These are phyloP conservation scores for Sporothrix brunneoviolacea DNA, from an alignment of 2,329 filamentous ascomycete genomes.

Conservation along the genomic window DNA sequence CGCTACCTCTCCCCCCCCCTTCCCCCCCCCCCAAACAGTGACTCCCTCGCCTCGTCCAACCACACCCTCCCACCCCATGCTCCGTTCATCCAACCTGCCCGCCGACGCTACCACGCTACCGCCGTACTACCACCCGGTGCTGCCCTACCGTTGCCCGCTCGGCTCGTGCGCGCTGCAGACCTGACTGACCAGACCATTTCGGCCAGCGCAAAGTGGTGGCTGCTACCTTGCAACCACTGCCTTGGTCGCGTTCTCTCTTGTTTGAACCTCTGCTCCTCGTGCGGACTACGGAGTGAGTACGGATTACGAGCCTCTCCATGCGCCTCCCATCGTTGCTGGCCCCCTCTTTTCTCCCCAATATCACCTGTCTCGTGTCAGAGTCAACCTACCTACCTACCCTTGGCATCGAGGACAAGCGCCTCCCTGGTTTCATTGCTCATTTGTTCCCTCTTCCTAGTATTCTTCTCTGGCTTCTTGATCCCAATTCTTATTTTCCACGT, in stretches of 20 bases:
- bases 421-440: conserved; percentile 5
- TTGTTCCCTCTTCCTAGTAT: not conserved
- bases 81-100: conserved; percentile 2
- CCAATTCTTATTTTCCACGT: not conserved
- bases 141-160: conserved; percentile 7
- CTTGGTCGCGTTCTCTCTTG: not conserved
- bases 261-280: not conserved
- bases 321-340: no score
- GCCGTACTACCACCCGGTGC: conserved; percentile 11
- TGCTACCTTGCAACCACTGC: conserved; percentile 13
- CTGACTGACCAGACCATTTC: not conserved
- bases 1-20: not conserved
- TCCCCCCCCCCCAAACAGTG: not conserved
- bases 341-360: conserved; percentile 2
- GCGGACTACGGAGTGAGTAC: not conserved
- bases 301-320: not conserved
- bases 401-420: not conserved
- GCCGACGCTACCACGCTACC: conserved; percentile 16
- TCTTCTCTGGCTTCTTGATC: not conserved
- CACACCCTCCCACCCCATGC: no score
- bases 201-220: not conserved
- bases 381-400: not conserved
- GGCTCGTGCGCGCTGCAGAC: not conserved
- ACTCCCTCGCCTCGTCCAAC: conserved; percentile 1
- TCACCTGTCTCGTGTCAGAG: conserved; percentile 7